Conservation (phyloP, 1,139 yeast species). For the Yamadazyma diospyri region DNA sequence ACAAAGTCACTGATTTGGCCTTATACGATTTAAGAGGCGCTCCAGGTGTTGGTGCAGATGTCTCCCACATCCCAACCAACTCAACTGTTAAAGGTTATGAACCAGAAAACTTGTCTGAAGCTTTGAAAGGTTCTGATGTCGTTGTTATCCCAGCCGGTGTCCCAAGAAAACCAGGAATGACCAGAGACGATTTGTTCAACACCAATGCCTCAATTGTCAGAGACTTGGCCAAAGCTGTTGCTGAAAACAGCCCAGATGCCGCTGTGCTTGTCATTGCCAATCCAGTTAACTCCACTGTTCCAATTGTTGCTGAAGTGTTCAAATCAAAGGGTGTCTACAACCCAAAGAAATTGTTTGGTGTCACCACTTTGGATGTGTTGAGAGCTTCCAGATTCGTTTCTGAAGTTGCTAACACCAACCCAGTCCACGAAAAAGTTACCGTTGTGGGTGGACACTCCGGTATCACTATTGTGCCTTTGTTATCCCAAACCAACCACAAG, state of each 20-base stretch:
- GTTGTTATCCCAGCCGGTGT: constrained; percentile 95
- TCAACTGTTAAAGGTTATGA: constrained; percentile 67
- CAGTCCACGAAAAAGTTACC: constrained; percentile 62
- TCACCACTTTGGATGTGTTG: constrained; percentile 86
- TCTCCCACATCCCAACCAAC: constrained; percentile 84
- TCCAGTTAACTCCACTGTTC: constrained; percentile 96
- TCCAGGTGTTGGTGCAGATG: constrained; percentile 91
- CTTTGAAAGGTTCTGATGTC: constrained; percentile 69
- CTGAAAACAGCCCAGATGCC: constrained; percentile 70
- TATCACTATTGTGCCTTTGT: constrained; percentile 86
- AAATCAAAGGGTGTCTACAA: constrained; percentile 72
- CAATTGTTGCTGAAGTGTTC: constrained; percentile 84
- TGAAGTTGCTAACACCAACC: constrained; percentile 52
- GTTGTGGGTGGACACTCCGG: constrained; percentile 98
- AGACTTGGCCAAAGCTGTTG: constrained; percentile 78
- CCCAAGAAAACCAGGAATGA: constrained; percentile 98
- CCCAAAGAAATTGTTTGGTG: constrained; percentile 84
- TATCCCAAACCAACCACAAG: constrained; percentile 60
- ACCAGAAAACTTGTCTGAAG: constrained; percentile 58
- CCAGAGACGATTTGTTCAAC: constrained; percentile 91
- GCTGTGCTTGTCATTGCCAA: constrained; percentile 79
- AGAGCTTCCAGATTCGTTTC: constrained; percentile 83
- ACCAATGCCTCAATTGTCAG: constrained; percentile 90
- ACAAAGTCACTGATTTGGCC: constrained; percentile 59
- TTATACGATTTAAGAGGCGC: constrained; percentile 87